These are phyloP conservation scores for Cercophora samala DNA, from an alignment of 495 filamentous ascomycete genomes.

Conservation along the genomic window DNA sequence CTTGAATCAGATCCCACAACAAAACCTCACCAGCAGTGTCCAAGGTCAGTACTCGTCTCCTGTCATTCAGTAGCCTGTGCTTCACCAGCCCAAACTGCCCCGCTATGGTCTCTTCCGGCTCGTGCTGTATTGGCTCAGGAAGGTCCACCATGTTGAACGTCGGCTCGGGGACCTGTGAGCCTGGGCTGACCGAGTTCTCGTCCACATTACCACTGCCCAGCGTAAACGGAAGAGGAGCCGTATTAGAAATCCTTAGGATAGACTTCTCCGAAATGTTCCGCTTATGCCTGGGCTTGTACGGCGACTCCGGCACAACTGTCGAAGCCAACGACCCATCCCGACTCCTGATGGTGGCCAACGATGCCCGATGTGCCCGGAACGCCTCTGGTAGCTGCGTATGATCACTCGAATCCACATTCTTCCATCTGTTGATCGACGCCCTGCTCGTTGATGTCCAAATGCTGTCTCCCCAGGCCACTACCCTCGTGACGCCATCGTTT, in stretches of 20 bases:
- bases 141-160: conserved; percentile 52
- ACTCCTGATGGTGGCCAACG: conserved; percentile 41
- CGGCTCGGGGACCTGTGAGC: conserved; percentile 60
- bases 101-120: conserved; percentile 83
- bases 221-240: conserved; percentile 64
- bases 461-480: conserved; percentile 73
- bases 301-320: conserved; percentile 43
- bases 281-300: conserved; percentile 57
- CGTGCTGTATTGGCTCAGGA: conserved; percentile 61
- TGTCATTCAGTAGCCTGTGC: conserved; percentile 85
- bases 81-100: conserved; percentile 96
- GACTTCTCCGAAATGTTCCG: conserved; percentile 44
- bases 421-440: conserved; percentile 94
- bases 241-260: conserved; percentile 76
- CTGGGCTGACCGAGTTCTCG: conserved; percentile 44
- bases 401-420: conserved; percentile 71
- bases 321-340: conserved; percentile 22
- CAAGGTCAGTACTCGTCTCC: conserved; percentile 80
- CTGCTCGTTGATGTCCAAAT: conserved; percentile 94
- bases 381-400: conserved; percentile 51
- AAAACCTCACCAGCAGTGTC: conserved; percentile 97
- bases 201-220: conserved; percentile 32
- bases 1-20: conserved; percentile 88
- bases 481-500: conserved; percentile 81
- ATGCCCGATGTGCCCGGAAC: conserved; percentile 54